Evolutionary conservation across 805 yeast genomes (phyloP), one percentile per base, ranked within the genome.

Genomic region (Yarrowia sp.): DNA sequence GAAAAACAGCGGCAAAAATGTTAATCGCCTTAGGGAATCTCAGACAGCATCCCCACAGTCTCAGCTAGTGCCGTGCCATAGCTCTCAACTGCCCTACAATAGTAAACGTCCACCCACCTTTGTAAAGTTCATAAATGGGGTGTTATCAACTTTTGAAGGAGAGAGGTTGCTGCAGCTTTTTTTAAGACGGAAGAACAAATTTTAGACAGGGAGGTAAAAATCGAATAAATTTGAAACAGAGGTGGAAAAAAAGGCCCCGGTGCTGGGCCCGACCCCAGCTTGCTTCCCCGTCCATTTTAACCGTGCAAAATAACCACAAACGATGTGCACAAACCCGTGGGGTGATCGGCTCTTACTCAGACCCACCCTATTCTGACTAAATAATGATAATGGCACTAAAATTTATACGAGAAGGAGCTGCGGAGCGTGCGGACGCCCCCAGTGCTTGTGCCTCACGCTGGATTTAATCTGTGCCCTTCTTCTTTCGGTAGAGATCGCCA

Each of bases 121-220:
- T 32, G 35, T 32, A 36, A 38, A 53, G 58, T 53, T 53, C 58
- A 53, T 53, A 53, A 53, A 53, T 53, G 58, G 58, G 16, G 26
- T 36, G 16, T 38, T 53, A 53, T 53, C 19, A 50, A 16, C 22
- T 12, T 22, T 15, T 32, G 53, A 5, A 9, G n/a, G 12, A 19
- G 14, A 45, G 26, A 46, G 50, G 50, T 22, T 46, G 50, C 50
- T 22, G 35, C 50, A 46, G 50, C 32, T 26, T 26, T 19, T 19
- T 26, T 26, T 26, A 26, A 26, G 32, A 26, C 32, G 32, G 32
- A 26, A 26, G 32, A 26, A 3, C 7, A 26, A 5, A 26, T 26
- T 26, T 26, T 26, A 26, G 32, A 26, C 46, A 43, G 22, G 46
- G 11, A 10, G 9, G 26, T 14, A 11, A 19, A 22, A 22, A 22